A percentile compares a stretch with the other conserved stretches of the same genome.
Conservation (phyloP, 768 basidiomycete genomes). For the Cystofilobasidium ferigula region DNA sequence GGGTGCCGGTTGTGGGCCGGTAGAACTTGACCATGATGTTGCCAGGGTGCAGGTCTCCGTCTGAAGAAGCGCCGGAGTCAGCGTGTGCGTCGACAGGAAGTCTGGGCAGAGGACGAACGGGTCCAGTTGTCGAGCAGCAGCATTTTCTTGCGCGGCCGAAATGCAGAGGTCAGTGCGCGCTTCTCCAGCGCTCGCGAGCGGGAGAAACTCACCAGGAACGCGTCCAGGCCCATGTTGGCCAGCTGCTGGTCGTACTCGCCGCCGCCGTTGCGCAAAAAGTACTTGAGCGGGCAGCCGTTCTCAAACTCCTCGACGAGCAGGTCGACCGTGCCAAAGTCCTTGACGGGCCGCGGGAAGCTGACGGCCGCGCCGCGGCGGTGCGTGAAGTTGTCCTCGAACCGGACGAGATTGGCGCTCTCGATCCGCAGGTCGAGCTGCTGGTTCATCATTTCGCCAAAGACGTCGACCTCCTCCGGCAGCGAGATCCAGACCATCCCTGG, state of each 20-base stretch:
- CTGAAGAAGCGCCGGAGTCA: not conserved
- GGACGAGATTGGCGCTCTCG: constrained; percentile 75
- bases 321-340: constrained; percentile 40
- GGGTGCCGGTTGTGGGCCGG: constrained; percentile 57
- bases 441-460: constrained; percentile 94
- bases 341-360: constrained; percentile 70
- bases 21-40: constrained; percentile 61
- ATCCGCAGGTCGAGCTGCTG: constrained; percentile 81
- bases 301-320: constrained; percentile 86
- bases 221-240: constrained; percentile 85
- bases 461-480: constrained; percentile 82
- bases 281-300: constrained; percentile 78
- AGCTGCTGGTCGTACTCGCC: constrained; percentile 81
- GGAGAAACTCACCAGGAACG: constrained; percentile 72
- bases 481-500: constrained; percentile 97
- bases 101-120: constrained; percentile 42
- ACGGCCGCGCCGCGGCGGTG: constrained; percentile 62
- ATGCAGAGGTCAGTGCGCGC: constrained; percentile 13
- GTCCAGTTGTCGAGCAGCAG: constrained; percentile 95
- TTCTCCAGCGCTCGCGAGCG: no score
- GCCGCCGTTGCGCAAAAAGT: constrained; percentile 76
- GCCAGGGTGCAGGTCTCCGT: constrained; percentile 40
- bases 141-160: constrained; percentile 66
- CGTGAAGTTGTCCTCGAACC: constrained; percentile 77
- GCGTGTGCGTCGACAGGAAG: not conserved